Percentiles rank a stretch among this genome's conserved stretches.
These are phyloP conservation scores for Mallotus japonicus DNA, from an alignment of 441 rosid genomes.

Conservation along the genomic window DNA sequence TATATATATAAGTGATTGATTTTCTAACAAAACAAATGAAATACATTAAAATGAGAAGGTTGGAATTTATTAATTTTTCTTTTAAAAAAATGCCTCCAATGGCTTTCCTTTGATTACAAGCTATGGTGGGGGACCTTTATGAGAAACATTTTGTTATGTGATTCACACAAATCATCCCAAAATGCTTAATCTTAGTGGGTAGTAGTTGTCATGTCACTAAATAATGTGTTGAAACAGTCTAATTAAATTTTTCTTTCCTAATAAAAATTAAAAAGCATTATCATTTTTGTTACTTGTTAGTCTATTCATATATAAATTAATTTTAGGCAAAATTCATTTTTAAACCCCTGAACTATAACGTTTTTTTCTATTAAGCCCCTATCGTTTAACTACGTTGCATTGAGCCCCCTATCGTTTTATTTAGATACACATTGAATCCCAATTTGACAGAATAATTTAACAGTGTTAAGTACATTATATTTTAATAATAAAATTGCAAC, in stretches of 20 bases:
- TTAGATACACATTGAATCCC: no score
- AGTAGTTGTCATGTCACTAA: slow-evolving; percentile 25
- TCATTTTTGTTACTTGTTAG: not conserved
- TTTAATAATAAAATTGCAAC: no score
- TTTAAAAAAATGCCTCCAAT: not conserved
- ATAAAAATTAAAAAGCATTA: not conserved
- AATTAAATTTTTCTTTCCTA: not conserved
- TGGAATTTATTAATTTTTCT: no score
- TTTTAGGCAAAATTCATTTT: not conserved
- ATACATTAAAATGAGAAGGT: no score
- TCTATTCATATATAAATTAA: not conserved
- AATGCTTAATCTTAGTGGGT: not conserved
- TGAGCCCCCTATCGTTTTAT: no score
- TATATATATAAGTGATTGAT: no score
- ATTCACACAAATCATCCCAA: not conserved
- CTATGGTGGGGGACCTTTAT: slow-evolving; percentile 5
- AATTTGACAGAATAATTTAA: no score
- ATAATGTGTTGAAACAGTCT: not conserved
- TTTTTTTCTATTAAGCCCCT: no score
- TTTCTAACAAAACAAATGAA: no score
- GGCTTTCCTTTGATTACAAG: slow-evolving; percentile 11
- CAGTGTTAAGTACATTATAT: no score
- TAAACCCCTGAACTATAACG: no score
- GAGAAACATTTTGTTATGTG: not conserved
- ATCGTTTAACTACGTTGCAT: no score